Base-by-base conservation (phyloP, 257 asterid species). In the Lavandula angustifolia region DNA sequence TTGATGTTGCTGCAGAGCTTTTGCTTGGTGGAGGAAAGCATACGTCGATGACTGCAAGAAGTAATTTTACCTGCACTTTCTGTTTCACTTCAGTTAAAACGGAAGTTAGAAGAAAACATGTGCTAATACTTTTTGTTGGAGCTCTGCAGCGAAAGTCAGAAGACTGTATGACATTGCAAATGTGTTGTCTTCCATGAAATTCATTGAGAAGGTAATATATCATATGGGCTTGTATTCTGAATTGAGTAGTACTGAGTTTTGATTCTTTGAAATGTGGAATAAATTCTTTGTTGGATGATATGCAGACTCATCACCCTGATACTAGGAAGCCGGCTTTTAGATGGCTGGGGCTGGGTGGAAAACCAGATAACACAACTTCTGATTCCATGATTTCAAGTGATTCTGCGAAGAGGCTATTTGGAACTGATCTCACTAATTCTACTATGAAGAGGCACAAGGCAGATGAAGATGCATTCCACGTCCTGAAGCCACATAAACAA, bases 241-340 rank as follows among this genome's bases (percentile, higher is more conserved):
- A 33, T 66, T 14, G 14, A 37, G 35, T 16, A 27, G 2, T 49
- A 18, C 9, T 49, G 57, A 46, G 14, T 22, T 33, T 16, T 9
- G 29, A 22, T 9, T 8, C 3, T n/a, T 12, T 6, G 17, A 2
- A 5, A 29, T n/a, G 31, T 48, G 7, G 7, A 57, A 17, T 49
- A 31, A 7, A 53, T 37, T 16, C n/a, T 69, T 29, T 74, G 46
- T 52, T 33, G 64, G 55, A 71, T 67, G 29, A 73, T 66, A 7
- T 71, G 78, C 83, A 92, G 99, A 84, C 86, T 13, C 96, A 86
- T 78, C 97, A 87, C 72, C 97, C 96, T 0, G 95, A 85, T 35
- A 87, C 97, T 50, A 84, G 99, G 71, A 94, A 94, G 59, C 99
- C 99, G 7, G 95, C 96, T 65, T 91, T 88, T 74, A 84, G 88